phyloP scores from a whole-genome alignment of 257 asterid genomes.

The Fraxinus pennsylvanica region DNA sequence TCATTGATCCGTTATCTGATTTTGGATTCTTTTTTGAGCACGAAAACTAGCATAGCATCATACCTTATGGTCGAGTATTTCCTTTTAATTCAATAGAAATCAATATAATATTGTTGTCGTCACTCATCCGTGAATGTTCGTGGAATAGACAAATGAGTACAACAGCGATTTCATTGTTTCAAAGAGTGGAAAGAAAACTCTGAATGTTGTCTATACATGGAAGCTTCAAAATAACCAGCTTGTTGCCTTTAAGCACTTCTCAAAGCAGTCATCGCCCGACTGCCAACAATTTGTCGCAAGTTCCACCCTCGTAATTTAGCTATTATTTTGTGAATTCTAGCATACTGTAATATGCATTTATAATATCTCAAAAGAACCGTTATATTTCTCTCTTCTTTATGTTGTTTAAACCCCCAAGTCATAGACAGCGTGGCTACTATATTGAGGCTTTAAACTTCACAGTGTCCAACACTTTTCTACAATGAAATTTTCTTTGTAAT shows the following conservation, averaged over 20 bases:
- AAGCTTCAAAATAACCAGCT: constrained; percentile 63
- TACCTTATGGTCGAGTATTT: too few relatives aligned
- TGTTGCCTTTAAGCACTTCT: constrained; percentile 80
- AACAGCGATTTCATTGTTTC: constrained; percentile 80
- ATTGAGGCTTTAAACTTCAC: not conserved
- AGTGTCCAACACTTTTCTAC: not conserved
- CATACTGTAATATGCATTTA: too few relatives aligned
- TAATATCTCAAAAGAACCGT: not conserved
- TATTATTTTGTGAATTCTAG: not conserved
- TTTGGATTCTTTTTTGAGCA: too few relatives aligned
- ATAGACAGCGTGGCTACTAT: not conserved
- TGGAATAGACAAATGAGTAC: constrained; percentile 59
- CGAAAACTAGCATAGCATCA: not conserved
- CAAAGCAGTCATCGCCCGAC: constrained; percentile 82
- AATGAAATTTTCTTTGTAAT: too few relatives aligned
- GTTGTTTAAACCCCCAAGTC: not conserved
- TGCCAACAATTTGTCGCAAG: constrained; percentile 72
- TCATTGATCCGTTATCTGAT: not conserved
- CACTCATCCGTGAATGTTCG: too few relatives aligned
- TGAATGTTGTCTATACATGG: constrained; percentile 67
- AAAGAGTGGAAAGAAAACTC: constrained; percentile 65
- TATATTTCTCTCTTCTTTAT: not conserved
- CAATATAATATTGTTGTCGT: too few relatives aligned
- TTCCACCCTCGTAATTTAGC: not conserved
- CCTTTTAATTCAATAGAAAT: too few relatives aligned